Evolutionary conservation across 2,329 filamentous ascomycete species (phyloP).

Genomic region (Talaromyces atroroseus): DNA sequence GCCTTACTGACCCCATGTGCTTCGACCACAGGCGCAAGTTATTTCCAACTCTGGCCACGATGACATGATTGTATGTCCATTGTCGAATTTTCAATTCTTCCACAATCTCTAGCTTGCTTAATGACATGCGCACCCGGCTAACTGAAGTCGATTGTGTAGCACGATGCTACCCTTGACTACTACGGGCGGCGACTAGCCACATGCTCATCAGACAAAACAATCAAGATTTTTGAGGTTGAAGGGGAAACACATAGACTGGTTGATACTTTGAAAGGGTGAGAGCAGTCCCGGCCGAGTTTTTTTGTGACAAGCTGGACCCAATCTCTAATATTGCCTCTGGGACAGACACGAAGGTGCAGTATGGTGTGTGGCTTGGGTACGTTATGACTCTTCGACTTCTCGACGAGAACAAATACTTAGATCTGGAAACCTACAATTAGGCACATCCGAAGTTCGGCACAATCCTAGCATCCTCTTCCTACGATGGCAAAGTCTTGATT

Average conservation of each 20-base stretch:
- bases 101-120: neutral
- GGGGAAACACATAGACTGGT: conserved; percentile 82
- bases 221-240: conserved; percentile 99
- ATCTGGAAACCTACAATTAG: conserved; percentile 24
- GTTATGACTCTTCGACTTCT: conserved; percentile 18
- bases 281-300: neutral
- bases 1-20: conserved; percentile 6
- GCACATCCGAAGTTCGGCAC: conserved; percentile 98
- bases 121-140: neutral
- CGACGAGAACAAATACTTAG: neutral
- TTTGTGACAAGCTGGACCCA: neutral
- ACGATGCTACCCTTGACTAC: conserved; percentile 98
- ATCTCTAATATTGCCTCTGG: conserved; percentile 12
- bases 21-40: conserved; percentile 60
- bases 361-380: conserved; percentile 89
- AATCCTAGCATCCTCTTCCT: conserved; percentile 90
- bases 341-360: conserved; percentile 89
- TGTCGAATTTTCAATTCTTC: neutral
- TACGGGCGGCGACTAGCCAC: conserved; percentile 94
- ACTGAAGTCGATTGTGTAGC: conserved; percentile 46
- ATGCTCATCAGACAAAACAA: conserved; percentile 95
- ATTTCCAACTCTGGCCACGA: conserved; percentile 87
- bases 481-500: conserved; percentile 97
- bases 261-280: conserved; percentile 89
- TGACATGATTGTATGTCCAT: conserved; percentile 92